Conservation (phyloP, 2,329 filamentous ascomycete species). For the Xylariaceae sp. region DNA sequence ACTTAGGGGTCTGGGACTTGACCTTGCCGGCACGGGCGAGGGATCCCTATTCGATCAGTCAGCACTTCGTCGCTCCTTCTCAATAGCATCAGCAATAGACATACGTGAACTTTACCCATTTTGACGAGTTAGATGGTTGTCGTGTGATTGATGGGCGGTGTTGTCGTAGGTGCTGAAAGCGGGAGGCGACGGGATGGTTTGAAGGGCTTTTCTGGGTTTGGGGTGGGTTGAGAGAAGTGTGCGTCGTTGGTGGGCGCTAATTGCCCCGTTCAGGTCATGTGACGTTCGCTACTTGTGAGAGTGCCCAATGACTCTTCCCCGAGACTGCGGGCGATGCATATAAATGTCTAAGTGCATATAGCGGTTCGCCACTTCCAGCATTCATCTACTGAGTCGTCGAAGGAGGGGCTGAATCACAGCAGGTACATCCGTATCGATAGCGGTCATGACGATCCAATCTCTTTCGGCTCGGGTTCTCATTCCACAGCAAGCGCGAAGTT, state of each 20-base stretch:
- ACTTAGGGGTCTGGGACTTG: slow-evolving; percentile 95
- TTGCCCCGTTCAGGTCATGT: slow-evolving; percentile 14
- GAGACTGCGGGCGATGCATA: no score
- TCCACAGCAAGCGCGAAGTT: no score
- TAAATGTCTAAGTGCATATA: no score
- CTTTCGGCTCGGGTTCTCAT: no score
- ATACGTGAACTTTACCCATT: slow-evolving; percentile 37
- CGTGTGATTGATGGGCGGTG: slow-evolving; percentile 15
- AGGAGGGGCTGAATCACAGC: no score
- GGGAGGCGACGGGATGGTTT: slow-evolving; percentile 4
- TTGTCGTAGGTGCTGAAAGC: slow-evolving; percentile 5
- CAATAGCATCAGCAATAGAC: no score
- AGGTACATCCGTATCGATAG: no score
- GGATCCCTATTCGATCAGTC: slow-evolving; percentile 40
- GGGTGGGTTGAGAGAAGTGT: slow-evolving; percentile 5
- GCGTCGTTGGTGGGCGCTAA: slow-evolving; percentile 13
- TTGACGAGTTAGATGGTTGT: slow-evolving; percentile 23
- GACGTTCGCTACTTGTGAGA: not conserved
- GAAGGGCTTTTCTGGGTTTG: slow-evolving; percentile 2
- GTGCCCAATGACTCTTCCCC: no score
- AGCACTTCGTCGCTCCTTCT: not conserved
- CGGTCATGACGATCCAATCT: no score
- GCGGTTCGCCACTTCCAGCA: no score
- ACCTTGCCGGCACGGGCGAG: slow-evolving; percentile 87
- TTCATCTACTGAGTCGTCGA: no score